phyloP scores from a whole-genome alignment of 176 grass and related monocot genomes.

The Zea mays region Zm-B73-REFERENCE-NAM-5.0 NC_050097.1:4441001-4441500 shows the following conservation, averaged over 20 bases:
- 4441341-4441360: slow-evolving; percentile 69
- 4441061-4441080: not conserved
- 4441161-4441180: too few species aligned
- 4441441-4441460: too few species aligned
- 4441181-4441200: too few species aligned
- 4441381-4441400: not conserved
- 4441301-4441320: slow-evolving; percentile 63
- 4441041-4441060: not conserved
- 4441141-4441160: too few species aligned
- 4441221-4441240: slow-evolving; percentile 68
- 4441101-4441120: too few species aligned
- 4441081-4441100: slow-evolving; percentile 15
- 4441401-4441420: not conserved
- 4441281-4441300: slow-evolving; percentile 78
- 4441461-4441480: too few species aligned
- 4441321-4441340: slow-evolving; percentile 65
- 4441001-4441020: not conserved
- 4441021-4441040: not conserved
- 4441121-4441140: slow-evolving; percentile 20
- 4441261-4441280: slow-evolving; percentile 56
- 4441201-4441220: slow-evolving; percentile 36
- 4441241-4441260: slow-evolving; percentile 72
- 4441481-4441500: too few species aligned
- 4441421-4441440: not conserved
- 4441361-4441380: slow-evolving; percentile 80